Conservation (phyloP, 108 stramenopile genomes). For the Fragilaria crotonensis region DNA sequence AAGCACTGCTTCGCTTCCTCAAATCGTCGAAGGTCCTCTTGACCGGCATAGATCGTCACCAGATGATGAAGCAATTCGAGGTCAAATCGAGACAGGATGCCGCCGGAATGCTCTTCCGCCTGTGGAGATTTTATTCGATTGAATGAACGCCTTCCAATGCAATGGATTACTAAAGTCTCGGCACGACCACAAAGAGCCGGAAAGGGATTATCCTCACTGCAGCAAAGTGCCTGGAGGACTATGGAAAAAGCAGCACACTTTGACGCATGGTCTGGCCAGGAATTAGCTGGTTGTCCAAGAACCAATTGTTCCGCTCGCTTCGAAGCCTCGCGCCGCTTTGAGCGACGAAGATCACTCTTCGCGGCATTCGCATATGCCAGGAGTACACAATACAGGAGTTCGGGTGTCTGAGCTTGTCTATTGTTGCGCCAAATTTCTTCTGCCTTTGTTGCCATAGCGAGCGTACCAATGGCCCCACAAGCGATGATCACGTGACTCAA, state of each 20-base stretch:
- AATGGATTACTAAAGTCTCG: neutral
- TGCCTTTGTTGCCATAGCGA: neutral
- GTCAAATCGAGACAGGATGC: neutral
- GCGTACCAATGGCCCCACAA: neutral
- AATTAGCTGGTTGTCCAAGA: neutral
- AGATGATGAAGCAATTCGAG: neutral
- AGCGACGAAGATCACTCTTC: neutral
- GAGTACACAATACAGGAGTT: neutral
- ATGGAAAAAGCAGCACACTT: neutral
- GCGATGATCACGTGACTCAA: neutral
- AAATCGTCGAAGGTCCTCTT: neutral
- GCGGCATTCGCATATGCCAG: neutral
- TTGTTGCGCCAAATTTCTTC: slow-evolving; percentile 1
- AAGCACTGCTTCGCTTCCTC: neutral
- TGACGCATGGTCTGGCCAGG: neutral
- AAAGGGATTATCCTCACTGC: neutral
- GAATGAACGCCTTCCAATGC: neutral
- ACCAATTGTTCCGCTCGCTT: slow-evolving; percentile 1
- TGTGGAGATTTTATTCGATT: neutral
- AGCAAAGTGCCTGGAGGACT: neutral
- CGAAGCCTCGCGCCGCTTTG: neutral
- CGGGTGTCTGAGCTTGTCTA: neutral
- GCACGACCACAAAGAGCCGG: neutral
- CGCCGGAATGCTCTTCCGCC: neutral
- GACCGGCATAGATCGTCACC: neutral